Conservation (phyloP, 1,284 basidiomycete genomes). For the Ustilago tritici region DNA sequence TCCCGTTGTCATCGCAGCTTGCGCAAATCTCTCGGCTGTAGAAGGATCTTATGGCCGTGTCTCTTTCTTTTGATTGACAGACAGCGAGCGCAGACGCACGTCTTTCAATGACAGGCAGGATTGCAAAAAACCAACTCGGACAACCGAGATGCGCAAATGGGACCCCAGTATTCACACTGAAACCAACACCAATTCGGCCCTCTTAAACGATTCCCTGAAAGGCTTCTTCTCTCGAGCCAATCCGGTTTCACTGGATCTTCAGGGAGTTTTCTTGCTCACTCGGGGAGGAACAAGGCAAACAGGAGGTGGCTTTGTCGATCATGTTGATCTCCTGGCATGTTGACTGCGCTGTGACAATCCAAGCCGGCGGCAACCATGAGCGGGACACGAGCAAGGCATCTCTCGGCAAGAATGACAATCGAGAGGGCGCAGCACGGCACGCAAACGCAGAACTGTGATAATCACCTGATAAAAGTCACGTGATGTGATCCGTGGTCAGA, state of each 20-base stretch:
- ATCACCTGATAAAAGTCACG: too few species aligned
- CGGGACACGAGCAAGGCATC: too few species aligned
- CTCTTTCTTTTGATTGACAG: not conserved
- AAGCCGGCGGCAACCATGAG: conserved; percentile 3
- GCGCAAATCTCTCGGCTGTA: not conserved
- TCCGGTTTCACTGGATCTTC: too few species aligned
- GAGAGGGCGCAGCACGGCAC: too few species aligned
- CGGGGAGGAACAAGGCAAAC: not conserved
- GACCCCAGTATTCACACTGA: conserved; percentile 4
- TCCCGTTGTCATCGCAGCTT: not conserved
- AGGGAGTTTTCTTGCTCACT: too few species aligned
- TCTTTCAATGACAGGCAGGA: not conserved
- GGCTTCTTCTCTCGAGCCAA: not conserved
- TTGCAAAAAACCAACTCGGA: not conserved
- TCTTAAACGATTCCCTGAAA: not conserved
- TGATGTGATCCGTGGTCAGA: too few species aligned
- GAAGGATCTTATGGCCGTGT: not conserved
- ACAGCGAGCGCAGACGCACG: not conserved
- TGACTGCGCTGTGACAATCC: not conserved
- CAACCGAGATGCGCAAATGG: not conserved
- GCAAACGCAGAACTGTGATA: not conserved
- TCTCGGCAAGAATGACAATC: too few species aligned
- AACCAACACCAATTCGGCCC: not conserved
- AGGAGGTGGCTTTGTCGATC: conserved; percentile 5
- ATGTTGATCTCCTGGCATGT: conserved; percentile 9